Base-by-base conservation (phyloP, 768 basidiomycete species). In the Pleurotus tuoliensis region DNA sequence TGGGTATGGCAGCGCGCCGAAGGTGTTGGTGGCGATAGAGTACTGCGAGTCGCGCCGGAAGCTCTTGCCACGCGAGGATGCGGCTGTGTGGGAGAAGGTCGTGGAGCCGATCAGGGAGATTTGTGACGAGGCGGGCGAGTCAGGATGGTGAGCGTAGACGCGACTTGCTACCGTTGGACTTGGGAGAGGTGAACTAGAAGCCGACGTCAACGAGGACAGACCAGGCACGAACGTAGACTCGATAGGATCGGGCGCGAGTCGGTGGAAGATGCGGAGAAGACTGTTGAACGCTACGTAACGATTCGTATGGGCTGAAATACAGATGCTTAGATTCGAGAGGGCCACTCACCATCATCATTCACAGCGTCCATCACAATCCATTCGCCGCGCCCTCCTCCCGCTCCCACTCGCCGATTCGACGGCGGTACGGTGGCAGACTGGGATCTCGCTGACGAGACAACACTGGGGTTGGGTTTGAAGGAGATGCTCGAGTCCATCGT, bases 1-100 rank as follows among this genome's bases (percentile, higher is more conserved):
- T 0, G 87, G 87, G 65, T 85, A 88, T 0, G 79, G 80, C 1
- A 86, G 66, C 0, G 79, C 73, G 3, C 74, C 71, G 15, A 74
- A 70, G 12, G 64, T 62, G 27, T 62, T 59, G 2, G 54, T 66
- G 16, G 51, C 13, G 11, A 18, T 24, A n/a, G 51, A 53, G 39
- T 40, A 53, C 15, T 20, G 18, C 11, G 51, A 43, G 8, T 18
- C 51, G 18, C 38, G n/a, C 3, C 60, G 62, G 9, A 58, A 53
- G n/a, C 27, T 34, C 15, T 34, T 34, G 2, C 45, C 41, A 9
- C 37, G 6, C 9, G 47, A 34, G 15, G 15, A 24, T 8, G 55
- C 9, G 7, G 49, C 45, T 13, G 15, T 34, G n/a, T 43, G 15
- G 2, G 57, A 53, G 11, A 25, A 51, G n/a, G 30, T 38, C 4